Conservation (phyloP, 305 asterid genomes). For the Andrographis paniculata region DNA sequence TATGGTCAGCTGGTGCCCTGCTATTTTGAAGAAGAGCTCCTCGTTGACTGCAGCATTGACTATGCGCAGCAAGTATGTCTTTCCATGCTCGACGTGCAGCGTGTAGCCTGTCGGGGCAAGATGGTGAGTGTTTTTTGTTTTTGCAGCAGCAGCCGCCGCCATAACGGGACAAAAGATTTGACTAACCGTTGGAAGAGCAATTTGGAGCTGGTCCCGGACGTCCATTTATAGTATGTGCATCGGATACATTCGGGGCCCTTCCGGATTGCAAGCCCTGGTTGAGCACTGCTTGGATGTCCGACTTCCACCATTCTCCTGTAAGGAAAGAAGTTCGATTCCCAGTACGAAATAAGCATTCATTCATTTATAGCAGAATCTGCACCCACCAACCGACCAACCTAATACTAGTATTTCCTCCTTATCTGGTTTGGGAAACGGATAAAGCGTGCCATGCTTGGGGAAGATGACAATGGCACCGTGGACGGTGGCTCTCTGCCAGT, state of each 20-base stretch:
- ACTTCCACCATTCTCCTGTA: slow-evolving; percentile 80
- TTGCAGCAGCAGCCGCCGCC: no score
- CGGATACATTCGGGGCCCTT: slow-evolving; percentile 54
- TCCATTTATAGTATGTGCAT: slow-evolving; percentile 66
- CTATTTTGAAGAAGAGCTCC: slow-evolving; percentile 59
- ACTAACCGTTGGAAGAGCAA: slow-evolving; percentile 46
- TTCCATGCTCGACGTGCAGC: slow-evolving; percentile 48
- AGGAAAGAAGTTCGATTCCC: neutral
- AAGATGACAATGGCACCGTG: slow-evolving; percentile 62
- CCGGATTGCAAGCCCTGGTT: slow-evolving; percentile 45
- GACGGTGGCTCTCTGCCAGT: slow-evolving; percentile 62
- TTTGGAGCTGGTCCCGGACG: slow-evolving; percentile 52
- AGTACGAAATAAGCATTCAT: no score
- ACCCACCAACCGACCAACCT: no score
- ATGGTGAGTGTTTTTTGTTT: slow-evolving; percentile 1
- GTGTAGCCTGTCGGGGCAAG: slow-evolving; percentile 32
- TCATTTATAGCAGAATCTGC: no score
- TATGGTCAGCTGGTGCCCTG: slow-evolving; percentile 41
- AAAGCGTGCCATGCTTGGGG: slow-evolving; percentile 46
- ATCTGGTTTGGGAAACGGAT: slow-evolving; percentile 61
- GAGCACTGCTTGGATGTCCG: slow-evolving; percentile 52
- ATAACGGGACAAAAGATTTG: neutral
- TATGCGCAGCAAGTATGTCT: slow-evolving; percentile 54
- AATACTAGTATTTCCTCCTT: slow-evolving; percentile 46
- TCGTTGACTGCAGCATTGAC: slow-evolving; percentile 50